Evolutionary conservation across 2,329 filamentous ascomycete genomes (phyloP).

Genomic region (Dothiorella sarmentorum): DNA sequence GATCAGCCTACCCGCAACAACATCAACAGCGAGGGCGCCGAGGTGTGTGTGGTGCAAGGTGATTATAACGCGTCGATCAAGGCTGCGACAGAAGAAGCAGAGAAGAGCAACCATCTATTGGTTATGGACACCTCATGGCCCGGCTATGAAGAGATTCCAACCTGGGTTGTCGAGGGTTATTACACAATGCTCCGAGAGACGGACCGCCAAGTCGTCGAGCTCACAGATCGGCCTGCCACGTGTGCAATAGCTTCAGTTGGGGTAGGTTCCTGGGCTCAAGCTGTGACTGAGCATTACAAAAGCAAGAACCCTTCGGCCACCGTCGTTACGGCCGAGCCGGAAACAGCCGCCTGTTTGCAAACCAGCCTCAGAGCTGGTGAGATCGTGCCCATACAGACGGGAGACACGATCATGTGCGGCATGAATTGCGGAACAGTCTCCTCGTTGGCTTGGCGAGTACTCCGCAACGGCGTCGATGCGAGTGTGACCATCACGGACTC

Average conservation of each 20-base stretch:
- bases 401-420: slow-evolving; percentile 67
- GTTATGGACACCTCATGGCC: slow-evolving; percentile 68
- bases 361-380: slow-evolving; percentile 51
- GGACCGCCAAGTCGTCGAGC: slow-evolving; percentile 56
- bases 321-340: slow-evolving; percentile 68
- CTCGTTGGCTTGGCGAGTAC: slow-evolving; percentile 59
- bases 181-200: slow-evolving; percentile 67
- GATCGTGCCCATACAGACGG: slow-evolving; percentile 51
- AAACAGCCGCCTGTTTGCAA: slow-evolving; percentile 59
- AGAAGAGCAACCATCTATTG: slow-evolving; percentile 43
- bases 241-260: slow-evolving; percentile 65
- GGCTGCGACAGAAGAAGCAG: slow-evolving; percentile 39
- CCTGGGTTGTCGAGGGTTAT: slow-evolving; percentile 77
- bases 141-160: slow-evolving; percentile 63
- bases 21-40: slow-evolving; percentile 62
- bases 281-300: slow-evolving; percentile 65
- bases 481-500: slow-evolving; percentile 59
- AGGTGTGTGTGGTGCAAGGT: slow-evolving; percentile 53
- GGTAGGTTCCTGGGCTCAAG: slow-evolving; percentile 69
- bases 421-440: slow-evolving; percentile 71
- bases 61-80: slow-evolving; percentile 63
- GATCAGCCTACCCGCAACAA: slow-evolving; percentile 49
- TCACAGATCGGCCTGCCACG: slow-evolving; percentile 38
- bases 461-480: slow-evolving; percentile 58
- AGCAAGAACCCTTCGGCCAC: slow-evolving; percentile 27